Base-by-base conservation (phyloP, 2,329 filamentous ascomycete species). In the Epichloe gansuensis region DNA sequence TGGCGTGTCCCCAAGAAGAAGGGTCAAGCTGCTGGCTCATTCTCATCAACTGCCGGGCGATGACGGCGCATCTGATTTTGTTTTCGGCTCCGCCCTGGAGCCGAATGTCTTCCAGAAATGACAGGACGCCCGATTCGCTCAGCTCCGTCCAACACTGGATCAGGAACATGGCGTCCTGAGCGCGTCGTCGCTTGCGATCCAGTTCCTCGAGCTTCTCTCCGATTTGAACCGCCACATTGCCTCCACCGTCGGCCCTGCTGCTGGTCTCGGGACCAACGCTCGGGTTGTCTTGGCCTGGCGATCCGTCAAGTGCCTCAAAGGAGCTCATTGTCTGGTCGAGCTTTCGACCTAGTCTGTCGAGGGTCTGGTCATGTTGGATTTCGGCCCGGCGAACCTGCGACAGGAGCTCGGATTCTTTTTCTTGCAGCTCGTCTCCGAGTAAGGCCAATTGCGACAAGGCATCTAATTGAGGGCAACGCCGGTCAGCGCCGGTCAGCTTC, bases 131-230 rank as follows among this genome's bases (percentile, higher is more conserved):
- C 8, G 85, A 84, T 62, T 95, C 90, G 68, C 85, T 90, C 60
- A 98, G 89, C 63, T 97, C 91, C 41, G 89, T 82, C 91, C 93
- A 98, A 71, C 93, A 98, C 65, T 95, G 87, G 57, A 98, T 89
- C 54, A 98, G 70, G 65, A 97, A 97, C 64, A 87, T 91, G 55
- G 93, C 90, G 71, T 98, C 93, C 65, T 93, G 78, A 35, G 93
- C 93, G 54, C 91, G 77, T 64, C 89, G 84, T 59, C 90, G 77
- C 71, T 98, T 95, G 62, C 89, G 82, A 68, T 98, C 93, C 54
- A 98, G 75, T 66, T 97, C 91, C 71, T 98, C 93, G 11, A 98
- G 74, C 62, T 85, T 84, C 71, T 95, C 89, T 59, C 93, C 93
- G 50, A 96, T 97, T 66, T 95, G 88, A 51, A 98, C 89, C 0